Evolutionary conservation across 768 basidiomycete species (phyloP).

Genomic region (Leccinum broughii): DNA sequence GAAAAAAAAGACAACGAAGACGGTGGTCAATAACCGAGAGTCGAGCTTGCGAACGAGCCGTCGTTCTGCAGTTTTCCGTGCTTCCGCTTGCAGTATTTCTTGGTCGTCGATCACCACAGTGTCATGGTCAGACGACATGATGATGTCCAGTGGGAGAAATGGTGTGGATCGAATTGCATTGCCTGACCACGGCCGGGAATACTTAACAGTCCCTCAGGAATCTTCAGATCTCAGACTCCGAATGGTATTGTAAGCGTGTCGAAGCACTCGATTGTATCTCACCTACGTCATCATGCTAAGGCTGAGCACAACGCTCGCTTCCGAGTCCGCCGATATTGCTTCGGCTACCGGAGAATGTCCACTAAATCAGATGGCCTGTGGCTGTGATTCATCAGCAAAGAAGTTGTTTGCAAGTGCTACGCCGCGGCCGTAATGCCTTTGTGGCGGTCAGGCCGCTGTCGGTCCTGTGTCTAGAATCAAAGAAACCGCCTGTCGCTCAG

Average conservation of each 20-base stretch:
- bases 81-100: slow-evolving; percentile 4
- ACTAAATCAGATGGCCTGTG: neutral
- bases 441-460: no score
- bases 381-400: neutral
- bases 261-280: neutral
- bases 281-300: neutral
- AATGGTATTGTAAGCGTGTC: neutral
- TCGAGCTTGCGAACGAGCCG: slow-evolving; percentile 58
- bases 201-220: neutral
- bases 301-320: neutral
- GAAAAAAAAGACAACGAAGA: slow-evolving; percentile 61
- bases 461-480: neutral
- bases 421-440: no score
- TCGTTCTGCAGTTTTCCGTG: slow-evolving; percentile 17
- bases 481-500: neutral
- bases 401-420: neutral
- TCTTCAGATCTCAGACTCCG: neutral
- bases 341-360: neutral
- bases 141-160: neutral
- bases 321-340: neutral
- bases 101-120: neutral
- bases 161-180: neutral
- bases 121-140: slow-evolving; percentile 15
- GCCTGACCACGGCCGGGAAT: neutral
- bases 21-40: slow-evolving; percentile 52